A percentile compares a stretch with the other conserved stretches of the same genome.
Evolutionary conservation across 331 rosid species (phyloP).

Genomic region (Spiraea crenata): DNA sequence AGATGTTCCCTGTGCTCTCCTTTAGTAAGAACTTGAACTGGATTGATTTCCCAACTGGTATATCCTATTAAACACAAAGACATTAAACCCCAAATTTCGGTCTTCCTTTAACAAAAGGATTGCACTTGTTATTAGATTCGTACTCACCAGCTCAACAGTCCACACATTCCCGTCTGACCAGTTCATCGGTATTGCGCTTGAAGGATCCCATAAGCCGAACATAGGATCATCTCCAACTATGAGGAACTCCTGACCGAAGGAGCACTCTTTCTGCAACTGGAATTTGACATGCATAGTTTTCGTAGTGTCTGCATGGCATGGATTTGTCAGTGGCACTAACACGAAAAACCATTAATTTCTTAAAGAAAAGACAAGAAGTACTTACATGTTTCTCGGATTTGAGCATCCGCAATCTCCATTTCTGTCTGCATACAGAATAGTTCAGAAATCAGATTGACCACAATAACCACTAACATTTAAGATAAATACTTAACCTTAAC

Average conservation of each 20-base stretch:
- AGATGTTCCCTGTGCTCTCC: conserved; percentile 37
- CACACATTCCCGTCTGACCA: conserved; percentile 89
- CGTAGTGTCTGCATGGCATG: conserved; percentile 47
- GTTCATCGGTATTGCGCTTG: conserved; percentile 59
- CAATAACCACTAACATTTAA: too few relatives aligned
- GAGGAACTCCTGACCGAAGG: conserved; percentile 69
- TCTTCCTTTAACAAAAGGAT: not conserved
- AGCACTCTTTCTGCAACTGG: conserved; percentile 60
- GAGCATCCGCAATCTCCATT: conserved; percentile 34
- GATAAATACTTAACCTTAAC: too few relatives aligned
- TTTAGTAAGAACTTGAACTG: conserved; percentile 74
- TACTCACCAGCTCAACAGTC: conserved; percentile 66
- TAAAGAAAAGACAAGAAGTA: not conserved
- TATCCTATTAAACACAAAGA: conserved; percentile 43
- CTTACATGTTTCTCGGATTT: conserved; percentile 43
- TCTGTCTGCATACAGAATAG: conserved; percentile 48
- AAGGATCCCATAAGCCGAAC: conserved; percentile 75
- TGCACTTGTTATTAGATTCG: not conserved
- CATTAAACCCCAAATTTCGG: conserved; percentile 1
- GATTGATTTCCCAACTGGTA: conserved; percentile 57
- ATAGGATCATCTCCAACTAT: conserved; percentile 75
- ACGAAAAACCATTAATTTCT: not conserved
- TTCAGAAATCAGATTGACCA: conserved; percentile 24
- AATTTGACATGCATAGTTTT: conserved; percentile 54
- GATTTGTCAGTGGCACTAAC: conserved; percentile 8